Evolutionary conservation across 495 filamentous ascomycete species (phyloP), one percentile per base, ranked within the genome.

Genomic region (Thermothielavioides terrestris): DNA sequence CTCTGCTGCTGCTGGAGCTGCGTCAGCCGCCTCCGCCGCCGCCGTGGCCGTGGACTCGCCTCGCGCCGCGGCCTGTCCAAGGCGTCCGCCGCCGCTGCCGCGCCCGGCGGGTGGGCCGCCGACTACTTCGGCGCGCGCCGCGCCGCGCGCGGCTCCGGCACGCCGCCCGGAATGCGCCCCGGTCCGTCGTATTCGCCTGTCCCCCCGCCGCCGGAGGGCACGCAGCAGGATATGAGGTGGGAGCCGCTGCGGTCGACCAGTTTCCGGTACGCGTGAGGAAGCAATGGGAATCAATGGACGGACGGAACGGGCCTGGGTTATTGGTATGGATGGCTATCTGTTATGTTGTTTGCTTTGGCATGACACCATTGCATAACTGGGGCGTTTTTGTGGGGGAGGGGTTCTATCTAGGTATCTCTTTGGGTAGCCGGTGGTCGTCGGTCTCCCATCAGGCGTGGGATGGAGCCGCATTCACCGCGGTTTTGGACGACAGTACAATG

Each of bases 1-100:
- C 46, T 80, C 21, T 72, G 69, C 49, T 89, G 85, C 60, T 72
- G 78, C 52, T 67, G 73, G 41, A 74, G 68, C 40, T 72, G 78
- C 55, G 68, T 32, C 30, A 3, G 35, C 6, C 46, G 53, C 32
- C 21, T 15, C 34, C 17, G 20, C 40, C 26, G 46, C 14, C 37
- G 30, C 37, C 11, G 11, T n/a, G 41, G 28, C 52, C 20, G 15
- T 42, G 21, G 5, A n/a, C 11, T 21, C 7, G 4, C 3, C 17
- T 21, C 12, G 14, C 3, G 6, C 36, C 21, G n/a, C 17, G 9
- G n/a, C 36, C 15, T n/a, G n/a, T 9, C 3, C 12, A 15, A 49
- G 6, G 10, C 6, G 15, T 35, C 26, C 36, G 27, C 28, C 30
- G 21, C 51, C 28, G 7, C 43, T 7, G 20, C 15, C 11, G 34